These are phyloP conservation scores for Lecanicillium sp. DNA, from an alignment of 2,329 filamentous ascomycete species.

Conservation along the genomic window DNA sequence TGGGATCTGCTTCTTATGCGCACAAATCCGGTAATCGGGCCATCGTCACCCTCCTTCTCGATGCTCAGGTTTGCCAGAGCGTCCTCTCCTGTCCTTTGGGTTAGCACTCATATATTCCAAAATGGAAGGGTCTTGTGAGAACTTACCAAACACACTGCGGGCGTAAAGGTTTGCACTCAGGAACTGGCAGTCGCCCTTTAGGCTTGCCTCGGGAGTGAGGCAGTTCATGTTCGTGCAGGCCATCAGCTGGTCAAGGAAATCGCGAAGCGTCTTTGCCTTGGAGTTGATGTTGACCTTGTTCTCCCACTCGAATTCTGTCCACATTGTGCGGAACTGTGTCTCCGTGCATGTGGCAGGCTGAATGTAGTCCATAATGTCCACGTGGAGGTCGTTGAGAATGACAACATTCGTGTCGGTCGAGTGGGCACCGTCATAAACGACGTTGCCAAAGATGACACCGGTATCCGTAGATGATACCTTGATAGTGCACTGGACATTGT, in stretches of 20 bases:
- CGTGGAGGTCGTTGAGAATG: constrained; percentile 95
- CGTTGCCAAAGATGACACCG: constrained; percentile 97
- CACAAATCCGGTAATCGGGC: constrained; percentile 93
- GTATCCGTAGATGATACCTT: constrained; percentile 98
- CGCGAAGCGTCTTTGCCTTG: constrained; percentile 84
- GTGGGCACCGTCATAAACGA: constrained; percentile 91
- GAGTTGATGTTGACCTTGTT: constrained; percentile 99
- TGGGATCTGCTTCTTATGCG: constrained; percentile 96
- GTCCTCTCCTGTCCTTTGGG: constrained; percentile 70
- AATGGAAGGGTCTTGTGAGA: background rate
- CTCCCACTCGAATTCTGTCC: constrained; percentile 99
- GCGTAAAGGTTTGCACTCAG: constrained; percentile 95
- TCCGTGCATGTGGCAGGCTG: constrained; percentile 94
- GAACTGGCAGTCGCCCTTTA: constrained; percentile 98
- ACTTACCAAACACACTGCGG: constrained; percentile 94
- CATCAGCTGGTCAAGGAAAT: constrained; percentile 93
- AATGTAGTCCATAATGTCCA: constrained; percentile 99
- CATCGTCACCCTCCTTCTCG: constrained; percentile 93
- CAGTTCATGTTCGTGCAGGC: constrained; percentile 98
- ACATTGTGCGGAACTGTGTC: constrained; percentile 99
- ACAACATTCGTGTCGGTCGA: constrained; percentile 93
- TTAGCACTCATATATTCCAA: constrained; percentile 21
- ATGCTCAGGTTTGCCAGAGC: constrained; percentile 95
- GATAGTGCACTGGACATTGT: constrained; percentile 97
- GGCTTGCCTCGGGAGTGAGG: constrained; percentile 87